These are phyloP conservation scores for Candida ovalis DNA, from an alignment of 805 yeast genomes.

Conservation along the genomic window DNA sequence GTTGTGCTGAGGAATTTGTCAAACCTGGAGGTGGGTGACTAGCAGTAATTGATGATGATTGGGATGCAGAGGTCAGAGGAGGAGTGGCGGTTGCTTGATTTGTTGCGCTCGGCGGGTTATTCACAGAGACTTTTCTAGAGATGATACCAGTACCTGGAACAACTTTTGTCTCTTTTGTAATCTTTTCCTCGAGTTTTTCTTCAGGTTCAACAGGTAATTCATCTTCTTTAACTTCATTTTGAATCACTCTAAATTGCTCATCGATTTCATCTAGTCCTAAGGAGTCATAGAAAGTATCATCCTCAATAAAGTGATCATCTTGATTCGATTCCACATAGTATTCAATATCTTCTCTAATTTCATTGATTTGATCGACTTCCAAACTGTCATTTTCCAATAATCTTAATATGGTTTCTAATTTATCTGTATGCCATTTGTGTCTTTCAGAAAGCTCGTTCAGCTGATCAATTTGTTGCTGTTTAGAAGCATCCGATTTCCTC, in stretches of 20 bases:
- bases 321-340: conserved; percentile 93
- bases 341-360: conserved; percentile 81
- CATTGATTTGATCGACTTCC: conserved; percentile 72
- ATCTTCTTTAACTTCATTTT: conserved; percentile 15
- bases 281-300: conserved; percentile 87
- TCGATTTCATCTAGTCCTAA: conserved; percentile 60
- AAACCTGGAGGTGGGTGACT: conserved; percentile 1
- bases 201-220: conserved; percentile 11
- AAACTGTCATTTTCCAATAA: conserved; percentile 76
- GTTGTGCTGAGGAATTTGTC: neutral
- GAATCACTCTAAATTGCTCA: conserved; percentile 26
- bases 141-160: conserved; percentile 16
- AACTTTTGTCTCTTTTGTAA: conserved; percentile 1
- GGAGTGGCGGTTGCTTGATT: conserved; percentile 10
- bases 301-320: conserved; percentile 90
- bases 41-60: conserved; percentile 6
- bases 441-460: conserved; percentile 62
- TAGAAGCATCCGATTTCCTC: conserved; percentile 51
- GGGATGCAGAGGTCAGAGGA: conserved; percentile 6
- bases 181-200: conserved; percentile 2
- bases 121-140: conserved; percentile 10
- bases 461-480: conserved; percentile 58
- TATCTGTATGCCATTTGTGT: conserved; percentile 73
- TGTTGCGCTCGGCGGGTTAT: conserved; percentile 6
- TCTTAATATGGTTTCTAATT: conserved; percentile 73